phyloP scores from a whole-genome alignment of 352 stramenopile genomes.

The Phytophthora kernoviae region DNA sequence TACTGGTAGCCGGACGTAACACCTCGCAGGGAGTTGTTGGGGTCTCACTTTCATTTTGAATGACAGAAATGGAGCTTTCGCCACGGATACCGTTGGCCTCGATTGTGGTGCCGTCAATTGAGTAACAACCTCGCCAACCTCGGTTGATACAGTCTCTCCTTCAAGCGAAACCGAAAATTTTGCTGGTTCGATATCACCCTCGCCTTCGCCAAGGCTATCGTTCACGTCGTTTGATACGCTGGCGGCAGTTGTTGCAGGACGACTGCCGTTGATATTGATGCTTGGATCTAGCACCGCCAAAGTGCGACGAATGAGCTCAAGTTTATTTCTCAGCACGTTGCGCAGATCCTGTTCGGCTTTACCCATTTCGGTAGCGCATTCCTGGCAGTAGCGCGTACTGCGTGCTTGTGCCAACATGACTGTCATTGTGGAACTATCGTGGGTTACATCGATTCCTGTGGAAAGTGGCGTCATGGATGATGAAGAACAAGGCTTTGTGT shows the following conservation, averaged over 20 bases:
- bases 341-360: conserved; percentile 73
- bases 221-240: conserved; percentile 12
- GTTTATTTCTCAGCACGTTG: conserved; percentile 63
- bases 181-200: not conserved
- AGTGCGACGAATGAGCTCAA: conserved; percentile 56
- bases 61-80: conserved; percentile 4
- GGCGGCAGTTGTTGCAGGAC: conserved; percentile 3
- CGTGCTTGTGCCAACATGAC: conserved; percentile 15
- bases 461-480: conserved; percentile 22
- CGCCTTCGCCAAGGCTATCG: conserved; percentile 5
- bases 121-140: conserved; percentile 3
- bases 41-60: conserved; percentile 9
- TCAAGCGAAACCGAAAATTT: not conserved
- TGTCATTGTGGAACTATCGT: not conserved
- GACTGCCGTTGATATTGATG: conserved; percentile 16
- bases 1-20: conserved; percentile 4
- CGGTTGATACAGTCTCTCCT: not conserved
- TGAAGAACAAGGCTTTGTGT: conserved; percentile 78
- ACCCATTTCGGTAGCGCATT: conserved; percentile 75
- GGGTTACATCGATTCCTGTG: conserved; percentile 9
- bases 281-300: conserved; percentile 43
- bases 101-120: conserved; percentile 1
- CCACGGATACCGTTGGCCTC: conserved; percentile 10
- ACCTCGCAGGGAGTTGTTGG: conserved; percentile 4
- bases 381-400: conserved; percentile 69